Conservation (phyloP, 1,139 yeast species). For the Diutina pseudorugosa region DNA sequence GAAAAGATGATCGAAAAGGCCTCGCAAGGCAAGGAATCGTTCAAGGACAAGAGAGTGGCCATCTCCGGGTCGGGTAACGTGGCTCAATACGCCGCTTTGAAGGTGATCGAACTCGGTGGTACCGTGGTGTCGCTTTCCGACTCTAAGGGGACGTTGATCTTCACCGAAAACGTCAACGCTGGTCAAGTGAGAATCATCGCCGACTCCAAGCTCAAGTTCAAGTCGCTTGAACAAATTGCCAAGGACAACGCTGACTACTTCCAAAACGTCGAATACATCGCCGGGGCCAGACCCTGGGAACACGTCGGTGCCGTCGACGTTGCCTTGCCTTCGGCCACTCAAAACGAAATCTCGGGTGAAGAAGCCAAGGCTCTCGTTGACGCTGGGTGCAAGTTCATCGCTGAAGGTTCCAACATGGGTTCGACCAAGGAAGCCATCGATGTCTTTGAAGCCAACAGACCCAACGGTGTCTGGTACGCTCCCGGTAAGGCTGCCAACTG, state of each 20-base stretch:
- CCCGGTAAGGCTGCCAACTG: slow-evolving; percentile 99
- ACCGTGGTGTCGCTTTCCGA: slow-evolving; percentile 88
- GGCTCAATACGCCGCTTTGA: slow-evolving; percentile 97
- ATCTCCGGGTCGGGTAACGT: slow-evolving; percentile 98
- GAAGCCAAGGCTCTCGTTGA: slow-evolving; percentile 92
- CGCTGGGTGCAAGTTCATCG: slow-evolving; percentile 85
- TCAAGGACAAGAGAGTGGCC: slow-evolving; percentile 88
- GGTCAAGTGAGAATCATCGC: slow-evolving; percentile 71
- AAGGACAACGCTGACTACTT: slow-evolving; percentile 35
- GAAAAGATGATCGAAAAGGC: slow-evolving; percentile 97
- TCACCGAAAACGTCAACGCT: slow-evolving; percentile 68
- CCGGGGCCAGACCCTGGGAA: slow-evolving; percentile 95
- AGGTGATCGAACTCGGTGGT: slow-evolving; percentile 95
- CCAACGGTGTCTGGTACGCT: slow-evolving; percentile 85
- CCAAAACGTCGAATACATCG: slow-evolving; percentile 64
- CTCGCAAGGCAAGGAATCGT: slow-evolving; percentile 74
- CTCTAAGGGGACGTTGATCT: slow-evolving; percentile 79
- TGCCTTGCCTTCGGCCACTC: slow-evolving; percentile 97
- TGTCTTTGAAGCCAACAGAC: slow-evolving; percentile 82
- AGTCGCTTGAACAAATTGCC: slow-evolving; percentile 61
- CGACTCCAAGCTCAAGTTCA: slow-evolving; percentile 72
- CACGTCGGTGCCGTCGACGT: slow-evolving; percentile 86
- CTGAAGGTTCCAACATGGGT: slow-evolving; percentile 99
- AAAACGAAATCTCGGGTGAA: slow-evolving; percentile 92
- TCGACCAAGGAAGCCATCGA: slow-evolving; percentile 95